Evolutionary conservation across 1,284 basidiomycete species (phyloP).

Genomic region (Megacollybia platyphylla): DNA sequence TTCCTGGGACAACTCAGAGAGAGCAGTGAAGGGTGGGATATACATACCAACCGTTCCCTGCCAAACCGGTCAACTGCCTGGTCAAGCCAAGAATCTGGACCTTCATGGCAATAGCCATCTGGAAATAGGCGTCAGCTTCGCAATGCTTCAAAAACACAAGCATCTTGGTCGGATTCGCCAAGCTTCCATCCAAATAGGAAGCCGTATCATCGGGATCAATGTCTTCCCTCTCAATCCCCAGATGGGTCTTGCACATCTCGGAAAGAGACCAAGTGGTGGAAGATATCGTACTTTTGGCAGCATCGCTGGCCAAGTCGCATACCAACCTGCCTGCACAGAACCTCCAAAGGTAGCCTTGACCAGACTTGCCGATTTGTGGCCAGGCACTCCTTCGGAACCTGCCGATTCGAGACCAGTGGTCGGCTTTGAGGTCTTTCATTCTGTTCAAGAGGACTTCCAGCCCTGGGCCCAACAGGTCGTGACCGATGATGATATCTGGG

Average conservation of each 20-base stretch:
- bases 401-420: slow-evolving; percentile 91
- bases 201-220: slow-evolving; percentile 95
- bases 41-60: slow-evolving; percentile 89
- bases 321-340: slow-evolving; percentile 82
- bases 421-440: slow-evolving; percentile 81
- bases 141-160: slow-evolving; percentile 86
- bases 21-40: not conserved
- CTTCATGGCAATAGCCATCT: slow-evolving; percentile 89
- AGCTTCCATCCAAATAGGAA: slow-evolving; percentile 78
- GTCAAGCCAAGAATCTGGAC: slow-evolving; percentile 84
- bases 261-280: slow-evolving; percentile 97
- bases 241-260: slow-evolving; percentile 90
- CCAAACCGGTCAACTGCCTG: slow-evolving; percentile 91
- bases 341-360: slow-evolving; percentile 55
- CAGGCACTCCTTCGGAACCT: slow-evolving; percentile 81
- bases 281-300: slow-evolving; percentile 90
- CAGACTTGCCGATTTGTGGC: slow-evolving; percentile 76
- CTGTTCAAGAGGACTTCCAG: slow-evolving; percentile 88
- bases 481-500: slow-evolving; percentile 91
- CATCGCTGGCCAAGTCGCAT: slow-evolving; percentile 90
- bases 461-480: slow-evolving; percentile 88
- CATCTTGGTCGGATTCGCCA: slow-evolving; percentile 69
- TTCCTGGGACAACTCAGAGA: slow-evolving; percentile 46
- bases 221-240: slow-evolving; percentile 78
- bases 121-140: slow-evolving; percentile 89